Evolutionary conservation across 1,284 basidiomycete genomes (phyloP).

Genomic region (Rhodotorula sp.): DNA sequence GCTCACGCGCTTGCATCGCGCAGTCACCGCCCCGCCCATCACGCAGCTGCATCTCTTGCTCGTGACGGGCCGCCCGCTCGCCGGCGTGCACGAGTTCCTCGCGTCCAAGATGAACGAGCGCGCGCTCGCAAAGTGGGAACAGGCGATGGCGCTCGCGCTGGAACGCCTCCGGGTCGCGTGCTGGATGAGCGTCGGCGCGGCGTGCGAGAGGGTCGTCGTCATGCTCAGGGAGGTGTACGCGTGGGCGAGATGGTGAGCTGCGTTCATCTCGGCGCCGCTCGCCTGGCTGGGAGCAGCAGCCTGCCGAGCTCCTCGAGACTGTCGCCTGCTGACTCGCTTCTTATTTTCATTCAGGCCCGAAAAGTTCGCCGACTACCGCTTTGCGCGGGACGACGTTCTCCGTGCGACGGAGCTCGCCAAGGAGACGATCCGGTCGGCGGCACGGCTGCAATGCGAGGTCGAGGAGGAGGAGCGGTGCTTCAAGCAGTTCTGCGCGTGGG

Average conservation of each 20-base stretch:
- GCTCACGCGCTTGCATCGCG: background rate
- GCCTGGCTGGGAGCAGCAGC: too few species aligned
- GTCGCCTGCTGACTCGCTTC: too few species aligned
- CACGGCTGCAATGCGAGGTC: constrained; percentile 17
- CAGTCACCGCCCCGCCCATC: constrained; percentile 15
- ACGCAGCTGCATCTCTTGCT: constrained; percentile 33
- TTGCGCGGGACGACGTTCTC: background rate
- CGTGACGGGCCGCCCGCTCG: constrained; percentile 28
- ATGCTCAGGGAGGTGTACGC: constrained; percentile 21
- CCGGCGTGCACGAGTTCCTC: constrained; percentile 35
- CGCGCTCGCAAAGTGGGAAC: constrained; percentile 36
- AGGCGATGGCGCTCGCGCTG: constrained; percentile 23
- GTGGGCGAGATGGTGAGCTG: constrained; percentile 23
- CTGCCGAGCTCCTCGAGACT: too few species aligned
- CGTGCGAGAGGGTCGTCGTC: constrained; percentile 25
- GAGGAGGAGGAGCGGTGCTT: constrained; percentile 38
- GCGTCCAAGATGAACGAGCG: constrained; percentile 41
- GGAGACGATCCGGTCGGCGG: background rate
- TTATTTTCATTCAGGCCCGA: constrained; percentile 10
- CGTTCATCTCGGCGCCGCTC: background rate
- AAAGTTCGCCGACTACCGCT: constrained; percentile 15
- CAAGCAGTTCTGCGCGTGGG: constrained; percentile 30
- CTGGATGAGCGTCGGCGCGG: constrained; percentile 20
- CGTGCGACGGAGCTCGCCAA: constrained; percentile 3
- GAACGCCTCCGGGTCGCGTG: constrained; percentile 8